Conservation (phyloP, 106 monocot species). For the Dendrobium huoshanense region DNA sequence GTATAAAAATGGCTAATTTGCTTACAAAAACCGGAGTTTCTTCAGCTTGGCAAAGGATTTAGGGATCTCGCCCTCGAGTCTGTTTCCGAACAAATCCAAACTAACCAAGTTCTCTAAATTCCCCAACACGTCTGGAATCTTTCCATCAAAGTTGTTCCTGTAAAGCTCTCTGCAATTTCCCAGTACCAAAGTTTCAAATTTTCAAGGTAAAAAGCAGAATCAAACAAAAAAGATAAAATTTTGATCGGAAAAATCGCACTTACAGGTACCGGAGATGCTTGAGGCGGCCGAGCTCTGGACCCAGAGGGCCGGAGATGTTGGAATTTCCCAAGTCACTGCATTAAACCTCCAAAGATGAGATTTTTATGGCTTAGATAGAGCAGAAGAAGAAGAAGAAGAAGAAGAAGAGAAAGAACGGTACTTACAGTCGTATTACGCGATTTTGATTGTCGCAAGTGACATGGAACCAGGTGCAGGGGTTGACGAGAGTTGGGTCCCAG, state of each 20-base stretch:
- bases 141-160: conserved; percentile 79
- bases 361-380: not conserved
- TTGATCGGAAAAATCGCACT: not conserved
- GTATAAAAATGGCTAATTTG: not conserved
- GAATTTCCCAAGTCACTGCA: conserved; percentile 94
- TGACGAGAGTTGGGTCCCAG: conserved; percentile 96
- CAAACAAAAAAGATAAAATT: not conserved
- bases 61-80: conserved; percentile 64
- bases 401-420: not conserved
- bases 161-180: conserved; percentile 67
- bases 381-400: not conserved
- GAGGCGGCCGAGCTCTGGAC: conserved; percentile 74
- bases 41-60: conserved; percentile 80
- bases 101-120: conserved; percentile 78
- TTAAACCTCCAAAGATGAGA: conserved; percentile 1
- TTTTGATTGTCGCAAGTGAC: conserved; percentile 74
- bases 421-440: conserved; percentile 82
- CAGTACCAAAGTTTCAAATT: not conserved
- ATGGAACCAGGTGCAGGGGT: conserved; percentile 98
- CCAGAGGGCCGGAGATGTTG: conserved; percentile 77
- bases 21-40: conserved; percentile 83
- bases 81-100: conserved; percentile 86
- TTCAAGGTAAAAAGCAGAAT: not conserved
- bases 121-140: conserved; percentile 78
- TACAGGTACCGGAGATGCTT: conserved; percentile 86